Percentiles rank a stretch among this genome's conserved stretches.
These are phyloP conservation scores for Teratosphaeria destructans DNA, from an alignment of 2,329 filamentous ascomycete genomes.

Conservation along the genomic window DNA sequence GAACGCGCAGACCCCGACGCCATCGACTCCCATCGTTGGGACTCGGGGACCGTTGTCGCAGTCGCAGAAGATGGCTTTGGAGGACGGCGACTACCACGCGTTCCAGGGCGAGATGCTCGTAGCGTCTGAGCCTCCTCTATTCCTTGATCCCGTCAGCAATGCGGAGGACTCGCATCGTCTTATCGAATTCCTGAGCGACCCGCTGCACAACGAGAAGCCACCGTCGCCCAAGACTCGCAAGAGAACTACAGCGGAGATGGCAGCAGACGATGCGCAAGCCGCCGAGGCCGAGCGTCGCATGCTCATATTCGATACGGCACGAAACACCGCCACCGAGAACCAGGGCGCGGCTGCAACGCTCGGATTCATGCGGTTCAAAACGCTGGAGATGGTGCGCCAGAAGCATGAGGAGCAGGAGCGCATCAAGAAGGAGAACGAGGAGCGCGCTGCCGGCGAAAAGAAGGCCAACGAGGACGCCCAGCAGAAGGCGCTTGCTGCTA, in stretches of 20 bases:
- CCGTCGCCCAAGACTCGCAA: conserved; percentile 84
- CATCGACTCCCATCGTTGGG: conserved; percentile 35
- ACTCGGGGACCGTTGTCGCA: conserved; percentile 58
- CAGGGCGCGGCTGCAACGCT: conserved; percentile 59
- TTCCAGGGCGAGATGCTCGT: conserved; percentile 69
- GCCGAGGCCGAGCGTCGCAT: conserved; percentile 86
- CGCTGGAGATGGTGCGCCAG: conserved; percentile 62
- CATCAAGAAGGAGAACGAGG: conserved; percentile 47
- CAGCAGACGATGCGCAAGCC: conserved; percentile 83
- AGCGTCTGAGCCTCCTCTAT: conserved; percentile 62
- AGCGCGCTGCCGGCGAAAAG: conserved; percentile 26
- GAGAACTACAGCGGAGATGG: conserved; percentile 87
- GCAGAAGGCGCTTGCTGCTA: conserved; percentile 39
- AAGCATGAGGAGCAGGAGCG: conserved; percentile 49
- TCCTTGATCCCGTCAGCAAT: conserved; percentile 64
- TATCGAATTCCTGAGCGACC: conserved; percentile 62
- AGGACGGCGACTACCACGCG: conserved; percentile 59
- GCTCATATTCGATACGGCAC: conserved; percentile 75
- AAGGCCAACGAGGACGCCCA: conserved; percentile 39
- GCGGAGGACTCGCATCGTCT: conserved; percentile 60
- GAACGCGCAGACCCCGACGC: conserved; percentile 50
- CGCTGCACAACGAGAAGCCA: conserved; percentile 63
- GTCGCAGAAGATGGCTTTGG: conserved; percentile 62
- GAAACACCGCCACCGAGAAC: conserved; percentile 60
- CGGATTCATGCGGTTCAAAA: conserved; percentile 86